A percentile compares a stretch with the other conserved stretches of the same genome.
phyloP scores from a whole-genome alignment of 148 eudicot genomes.

The Silene conica region DNA sequence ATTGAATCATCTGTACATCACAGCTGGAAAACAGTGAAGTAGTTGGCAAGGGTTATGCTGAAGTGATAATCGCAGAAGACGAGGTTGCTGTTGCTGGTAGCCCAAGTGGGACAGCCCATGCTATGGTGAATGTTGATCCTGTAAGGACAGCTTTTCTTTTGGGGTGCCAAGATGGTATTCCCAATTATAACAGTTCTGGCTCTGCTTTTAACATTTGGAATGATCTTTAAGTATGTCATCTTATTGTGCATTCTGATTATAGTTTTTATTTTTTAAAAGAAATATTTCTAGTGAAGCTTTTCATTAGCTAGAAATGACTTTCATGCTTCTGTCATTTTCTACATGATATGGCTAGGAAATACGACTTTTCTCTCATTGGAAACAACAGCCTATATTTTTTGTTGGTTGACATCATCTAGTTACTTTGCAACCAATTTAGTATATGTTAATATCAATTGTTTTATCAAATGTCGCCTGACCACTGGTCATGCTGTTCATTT shows the following conservation, averaged over 20 bases:
- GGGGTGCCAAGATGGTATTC: constrained; percentile 78
- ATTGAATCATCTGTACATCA: constrained; percentile 40
- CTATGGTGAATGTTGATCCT: constrained; percentile 69
- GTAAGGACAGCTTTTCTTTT: constrained; percentile 54
- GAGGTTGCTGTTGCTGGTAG: constrained; percentile 87
- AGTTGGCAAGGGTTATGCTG: constrained; percentile 59
- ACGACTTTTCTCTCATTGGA: constrained; percentile 6
- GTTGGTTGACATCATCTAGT: neutral
- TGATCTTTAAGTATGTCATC: constrained; percentile 44
- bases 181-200: constrained; percentile 47
- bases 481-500: neutral
- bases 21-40: constrained; percentile 64
- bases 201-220: constrained; percentile 78
- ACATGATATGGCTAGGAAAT: neutral
- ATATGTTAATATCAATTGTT: neutral
- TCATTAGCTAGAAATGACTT: constrained; percentile 8
- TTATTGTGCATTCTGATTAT: constrained; percentile 10
- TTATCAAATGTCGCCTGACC: neutral
- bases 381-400: neutral
- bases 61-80: constrained; percentile 53
- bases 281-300: neutral
- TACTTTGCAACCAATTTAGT: neutral
- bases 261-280: neutral
- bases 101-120: constrained; percentile 77
- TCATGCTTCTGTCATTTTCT: constrained; percentile 7